A percentile compares a stretch with the other conserved stretches of the same genome.
Evolutionary conservation across 345 rosid species (phyloP).

Genomic region (Eucalyptus melliodora): DNA sequence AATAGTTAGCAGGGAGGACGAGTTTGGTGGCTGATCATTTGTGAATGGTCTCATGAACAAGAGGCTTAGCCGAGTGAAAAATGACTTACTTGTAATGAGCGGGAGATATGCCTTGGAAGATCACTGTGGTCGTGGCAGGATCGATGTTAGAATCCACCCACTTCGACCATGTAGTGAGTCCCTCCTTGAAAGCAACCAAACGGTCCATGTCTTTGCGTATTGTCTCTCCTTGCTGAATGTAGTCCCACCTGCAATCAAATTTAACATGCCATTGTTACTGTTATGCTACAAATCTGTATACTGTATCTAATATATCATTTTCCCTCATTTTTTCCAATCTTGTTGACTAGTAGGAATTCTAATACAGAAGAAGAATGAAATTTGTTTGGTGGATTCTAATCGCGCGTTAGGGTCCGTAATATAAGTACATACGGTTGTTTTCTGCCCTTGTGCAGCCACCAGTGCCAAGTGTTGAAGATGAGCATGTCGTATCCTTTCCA

Average conservation of each 20-base stretch:
- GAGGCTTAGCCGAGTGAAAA: background rate
- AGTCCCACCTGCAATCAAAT: conserved; percentile 37
- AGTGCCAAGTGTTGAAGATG: conserved; percentile 61
- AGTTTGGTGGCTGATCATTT: background rate
- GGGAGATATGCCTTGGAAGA: conserved; percentile 52
- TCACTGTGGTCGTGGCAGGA: conserved; percentile 23
- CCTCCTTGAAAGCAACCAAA: conserved; percentile 31
- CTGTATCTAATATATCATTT: background rate
- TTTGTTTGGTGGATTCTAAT: background rate
- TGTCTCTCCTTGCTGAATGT: conserved; percentile 17
- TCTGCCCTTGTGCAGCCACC: conserved; percentile 61
- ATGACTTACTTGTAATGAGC: conserved; percentile 32
- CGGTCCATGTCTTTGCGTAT: conserved; percentile 49
- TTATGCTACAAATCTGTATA: background rate
- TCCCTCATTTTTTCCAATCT: background rate
- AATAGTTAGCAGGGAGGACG: background rate
- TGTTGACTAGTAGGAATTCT: background rate
- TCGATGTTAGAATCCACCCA: conserved; percentile 49
- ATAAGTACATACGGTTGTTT: conserved; percentile 28
- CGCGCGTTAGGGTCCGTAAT: background rate
- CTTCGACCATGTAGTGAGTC: conserved; percentile 37
- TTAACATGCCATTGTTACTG: background rate
- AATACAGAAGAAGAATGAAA: background rate
- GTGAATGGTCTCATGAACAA: background rate
- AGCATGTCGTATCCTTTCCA: conserved; percentile 51